Conservation (phyloP, 2,329 filamentous ascomycete species). For the Botrytis aclada region DNA sequence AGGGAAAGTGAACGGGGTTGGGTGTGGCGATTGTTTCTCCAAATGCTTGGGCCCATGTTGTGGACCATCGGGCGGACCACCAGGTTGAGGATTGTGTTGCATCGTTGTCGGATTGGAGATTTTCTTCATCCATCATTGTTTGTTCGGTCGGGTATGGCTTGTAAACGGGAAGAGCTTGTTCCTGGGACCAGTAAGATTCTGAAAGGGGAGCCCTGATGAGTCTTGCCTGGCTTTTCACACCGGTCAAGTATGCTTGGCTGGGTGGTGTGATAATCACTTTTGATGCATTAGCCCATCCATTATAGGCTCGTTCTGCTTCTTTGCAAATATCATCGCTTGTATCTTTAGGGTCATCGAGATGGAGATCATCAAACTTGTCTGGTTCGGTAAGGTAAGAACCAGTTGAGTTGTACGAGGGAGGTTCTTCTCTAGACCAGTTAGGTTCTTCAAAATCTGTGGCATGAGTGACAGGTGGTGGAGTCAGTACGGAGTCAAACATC, state of each 20-base stretch:
- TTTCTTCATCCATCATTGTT: neutral
- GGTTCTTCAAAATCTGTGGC: neutral
- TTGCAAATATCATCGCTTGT: neutral
- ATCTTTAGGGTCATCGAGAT: neutral
- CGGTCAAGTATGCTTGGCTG: neutral
- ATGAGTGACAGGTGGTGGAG: too few relatives aligned
- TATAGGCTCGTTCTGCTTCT: neutral
- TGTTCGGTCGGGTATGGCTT: neutral
- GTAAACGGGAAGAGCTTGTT: neutral
- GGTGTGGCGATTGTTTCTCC: neutral
- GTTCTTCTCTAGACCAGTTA: neutral
- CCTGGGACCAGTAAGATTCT: neutral
- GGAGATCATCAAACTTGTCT: neutral
- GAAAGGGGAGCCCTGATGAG: neutral
- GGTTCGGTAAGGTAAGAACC: neutral
- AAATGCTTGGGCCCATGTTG: neutral
- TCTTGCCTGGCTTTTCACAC: accelerated
- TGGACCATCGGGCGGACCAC: neutral
- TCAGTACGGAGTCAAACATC: neutral
- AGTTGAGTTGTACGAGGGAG: neutral
- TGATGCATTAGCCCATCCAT: neutral
- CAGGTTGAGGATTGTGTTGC: neutral
- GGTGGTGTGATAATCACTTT: neutral
- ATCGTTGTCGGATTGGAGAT: accelerated
- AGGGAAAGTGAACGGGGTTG: neutral